A percentile compares a stretch with the other conserved stretches of the same genome.
Evolutionary conservation across 1,139 yeast species (phyloP).

Genomic region (Martiniozyma asiatica): DNA sequence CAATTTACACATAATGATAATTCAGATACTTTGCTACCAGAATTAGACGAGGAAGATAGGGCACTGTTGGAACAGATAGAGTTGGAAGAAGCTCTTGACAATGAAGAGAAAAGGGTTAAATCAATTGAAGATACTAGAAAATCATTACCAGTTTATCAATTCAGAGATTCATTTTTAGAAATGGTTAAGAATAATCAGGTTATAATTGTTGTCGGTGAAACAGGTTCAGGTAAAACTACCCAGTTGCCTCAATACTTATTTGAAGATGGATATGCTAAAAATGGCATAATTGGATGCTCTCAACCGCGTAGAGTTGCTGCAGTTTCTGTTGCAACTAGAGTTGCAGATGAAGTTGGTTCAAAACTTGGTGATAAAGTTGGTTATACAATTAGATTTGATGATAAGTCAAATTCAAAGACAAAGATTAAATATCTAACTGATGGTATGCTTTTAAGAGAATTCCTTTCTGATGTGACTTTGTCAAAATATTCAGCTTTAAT

Average conservation of each 20-base stretch:
- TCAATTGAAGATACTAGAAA: constrained; percentile 37
- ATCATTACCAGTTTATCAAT: constrained; percentile 67
- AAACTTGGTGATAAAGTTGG: constrained; percentile 74
- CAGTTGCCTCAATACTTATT: constrained; percentile 82
- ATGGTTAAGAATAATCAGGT: constrained; percentile 59
- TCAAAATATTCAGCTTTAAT: constrained; percentile 65
- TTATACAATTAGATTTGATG: constrained; percentile 79
- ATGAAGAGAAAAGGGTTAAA: constrained; percentile 30
- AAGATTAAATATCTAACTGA: constrained; percentile 82
- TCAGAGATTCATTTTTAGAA: constrained; percentile 48
- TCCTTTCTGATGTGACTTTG: constrained; percentile 62
- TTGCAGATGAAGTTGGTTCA: constrained; percentile 74
- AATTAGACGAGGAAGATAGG: constrained; percentile 9
- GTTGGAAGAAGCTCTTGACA: constrained; percentile 25
- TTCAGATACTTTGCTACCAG: constrained; percentile 23
- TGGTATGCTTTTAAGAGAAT: constrained; percentile 85
- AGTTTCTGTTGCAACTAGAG: constrained; percentile 83
- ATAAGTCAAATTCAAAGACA: constrained; percentile 50
- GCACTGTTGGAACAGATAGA: constrained; percentile 8
- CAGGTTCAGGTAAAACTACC: constrained; percentile 96
- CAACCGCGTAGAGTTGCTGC: constrained; percentile 98
- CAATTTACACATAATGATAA: constrained; percentile 46
- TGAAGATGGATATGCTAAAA: constrained; percentile 64
- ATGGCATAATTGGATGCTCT: constrained; percentile 70
- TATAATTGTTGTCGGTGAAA: constrained; percentile 84